Evolutionary conservation across 2,329 filamentous ascomycete genomes (phyloP).

Genomic region (Cyphellophora attinorum): DNA sequence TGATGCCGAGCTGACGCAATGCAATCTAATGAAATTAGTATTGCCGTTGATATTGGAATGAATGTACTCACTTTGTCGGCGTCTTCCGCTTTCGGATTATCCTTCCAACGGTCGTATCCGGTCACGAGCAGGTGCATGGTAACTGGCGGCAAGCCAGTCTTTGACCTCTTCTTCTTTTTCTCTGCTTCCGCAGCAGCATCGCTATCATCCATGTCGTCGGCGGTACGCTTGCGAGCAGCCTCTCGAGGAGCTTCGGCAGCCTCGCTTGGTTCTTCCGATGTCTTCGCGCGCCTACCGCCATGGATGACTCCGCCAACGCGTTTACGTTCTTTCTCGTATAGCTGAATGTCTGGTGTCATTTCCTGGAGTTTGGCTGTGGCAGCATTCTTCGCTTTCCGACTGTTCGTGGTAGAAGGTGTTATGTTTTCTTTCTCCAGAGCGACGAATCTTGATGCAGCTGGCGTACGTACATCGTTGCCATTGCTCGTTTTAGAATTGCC

Average conservation of each 20-base stretch:
- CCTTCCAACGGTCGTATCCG: slow-evolving; percentile 73
- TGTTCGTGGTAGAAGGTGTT: slow-evolving; percentile 65
- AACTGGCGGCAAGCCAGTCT: slow-evolving; percentile 43
- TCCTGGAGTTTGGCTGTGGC: slow-evolving; percentile 68
- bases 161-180: slow-evolving; percentile 46
- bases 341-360: slow-evolving; percentile 71
- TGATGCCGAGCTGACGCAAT: slow-evolving; percentile 73
- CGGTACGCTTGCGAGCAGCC: slow-evolving; percentile 32
- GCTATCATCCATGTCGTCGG: slow-evolving; percentile 35
- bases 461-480: slow-evolving; percentile 38
- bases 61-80: slow-evolving; percentile 61
- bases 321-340: slow-evolving; percentile 92
- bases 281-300: slow-evolving; percentile 43
- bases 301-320: slow-evolving; percentile 59
- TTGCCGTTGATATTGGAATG: slow-evolving; percentile 8
- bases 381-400: slow-evolving; percentile 79
- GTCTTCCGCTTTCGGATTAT: slow-evolving; percentile 63
- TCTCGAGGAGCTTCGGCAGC: too few relatives aligned
- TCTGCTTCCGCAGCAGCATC: slow-evolving; percentile 39
- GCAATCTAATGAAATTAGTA: slow-evolving; percentile 48
- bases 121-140: slow-evolving; percentile 72
- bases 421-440: slow-evolving; percentile 71
- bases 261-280: slow-evolving; percentile 27
- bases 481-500: slow-evolving; percentile 27
- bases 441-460: slow-evolving; percentile 40